These are phyloP conservation scores for Annulohypoxylon nitens DNA, from an alignment of 495 filamentous ascomycete species.

Conservation along the genomic window DNA sequence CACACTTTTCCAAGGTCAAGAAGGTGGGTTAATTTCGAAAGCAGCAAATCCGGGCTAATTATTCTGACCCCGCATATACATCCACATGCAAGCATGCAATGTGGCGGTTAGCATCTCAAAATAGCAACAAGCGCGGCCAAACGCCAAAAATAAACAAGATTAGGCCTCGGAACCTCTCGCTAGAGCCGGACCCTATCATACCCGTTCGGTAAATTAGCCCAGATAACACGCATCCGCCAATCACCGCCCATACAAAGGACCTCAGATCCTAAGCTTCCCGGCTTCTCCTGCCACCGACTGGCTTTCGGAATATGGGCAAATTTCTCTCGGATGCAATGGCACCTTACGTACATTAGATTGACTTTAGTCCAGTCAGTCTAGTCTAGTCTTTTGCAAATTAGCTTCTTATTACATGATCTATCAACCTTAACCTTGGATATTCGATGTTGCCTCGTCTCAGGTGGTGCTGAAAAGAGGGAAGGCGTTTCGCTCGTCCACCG, in stretches of 20 bases:
- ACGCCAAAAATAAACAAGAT: constrained; percentile 38
- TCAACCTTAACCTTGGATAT: neutral
- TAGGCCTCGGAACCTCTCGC: constrained; percentile 24
- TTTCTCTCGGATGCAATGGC: constrained; percentile 29
- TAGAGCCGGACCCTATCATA: constrained; percentile 27
- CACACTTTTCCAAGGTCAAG: neutral
- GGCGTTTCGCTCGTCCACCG: constrained; percentile 44
- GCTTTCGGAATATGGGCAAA: constrained; percentile 35
- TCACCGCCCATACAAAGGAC: constrained; percentile 15
- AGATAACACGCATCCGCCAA: constrained; percentile 26
- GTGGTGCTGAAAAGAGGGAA: constrained; percentile 42
- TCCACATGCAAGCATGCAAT: neutral
- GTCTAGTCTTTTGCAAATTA: constrained; percentile 15
- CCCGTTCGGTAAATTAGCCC: constrained; percentile 43
- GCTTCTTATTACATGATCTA: constrained; percentile 21
- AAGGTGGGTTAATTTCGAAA: constrained; percentile 45
- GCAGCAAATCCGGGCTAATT: constrained; percentile 32
- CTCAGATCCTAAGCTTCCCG: neutral
- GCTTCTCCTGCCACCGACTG: constrained; percentile 16
- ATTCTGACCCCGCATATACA: neutral
- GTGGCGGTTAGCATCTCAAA: constrained; percentile 40
- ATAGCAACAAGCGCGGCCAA: constrained; percentile 47
- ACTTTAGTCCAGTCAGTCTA: too few relatives aligned
- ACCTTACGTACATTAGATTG: constrained; percentile 9
- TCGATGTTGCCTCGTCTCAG: constrained; percentile 43